phyloP scores from a whole-genome alignment of 129 eudicot genomes.

The Apium graveolens region DNA sequence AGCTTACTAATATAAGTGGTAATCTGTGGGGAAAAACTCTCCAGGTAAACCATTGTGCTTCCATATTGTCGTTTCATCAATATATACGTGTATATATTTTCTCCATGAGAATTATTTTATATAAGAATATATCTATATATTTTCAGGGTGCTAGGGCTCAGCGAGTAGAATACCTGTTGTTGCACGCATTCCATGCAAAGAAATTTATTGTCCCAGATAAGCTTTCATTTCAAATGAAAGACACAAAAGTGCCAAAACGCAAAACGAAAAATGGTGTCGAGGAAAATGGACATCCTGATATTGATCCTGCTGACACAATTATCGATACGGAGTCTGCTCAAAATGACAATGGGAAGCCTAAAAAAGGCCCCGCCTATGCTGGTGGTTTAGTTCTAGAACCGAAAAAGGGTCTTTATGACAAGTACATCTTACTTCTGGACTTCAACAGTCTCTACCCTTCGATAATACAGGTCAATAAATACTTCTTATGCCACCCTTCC shows the following conservation, averaged over 20 bases:
- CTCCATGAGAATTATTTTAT: background rate
- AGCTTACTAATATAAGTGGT: constrained; percentile 93
- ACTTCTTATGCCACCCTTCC: constrained; percentile 11
- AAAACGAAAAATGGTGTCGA: constrained; percentile 40
- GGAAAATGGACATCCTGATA: constrained; percentile 36
- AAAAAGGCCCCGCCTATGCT: constrained; percentile 81
- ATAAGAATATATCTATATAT: background rate
- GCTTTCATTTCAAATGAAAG: constrained; percentile 50
- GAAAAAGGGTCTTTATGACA: constrained; percentile 90
- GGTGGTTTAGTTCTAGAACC: constrained; percentile 99
- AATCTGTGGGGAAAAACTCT: constrained; percentile 98
- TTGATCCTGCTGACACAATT: constrained; percentile 40
- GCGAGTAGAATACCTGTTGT: constrained; percentile 85
- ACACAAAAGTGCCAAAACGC: constrained; percentile 59
- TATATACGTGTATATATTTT: background rate
- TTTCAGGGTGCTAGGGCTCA: constrained; percentile 98
- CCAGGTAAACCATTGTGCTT: constrained; percentile 48
- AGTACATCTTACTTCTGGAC: constrained; percentile 83
- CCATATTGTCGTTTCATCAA: constrained; percentile 1
- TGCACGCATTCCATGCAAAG: constrained; percentile 96
- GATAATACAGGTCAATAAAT: constrained; percentile 73
- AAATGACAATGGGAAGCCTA: constrained; percentile 48
- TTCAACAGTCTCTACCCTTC: constrained; percentile 99
- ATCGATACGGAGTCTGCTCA: constrained; percentile 36
- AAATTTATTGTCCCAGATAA: constrained; percentile 95